Base-by-base conservation (phyloP, 73 alveolate genomes). In the Urostyla sp. region DNA sequence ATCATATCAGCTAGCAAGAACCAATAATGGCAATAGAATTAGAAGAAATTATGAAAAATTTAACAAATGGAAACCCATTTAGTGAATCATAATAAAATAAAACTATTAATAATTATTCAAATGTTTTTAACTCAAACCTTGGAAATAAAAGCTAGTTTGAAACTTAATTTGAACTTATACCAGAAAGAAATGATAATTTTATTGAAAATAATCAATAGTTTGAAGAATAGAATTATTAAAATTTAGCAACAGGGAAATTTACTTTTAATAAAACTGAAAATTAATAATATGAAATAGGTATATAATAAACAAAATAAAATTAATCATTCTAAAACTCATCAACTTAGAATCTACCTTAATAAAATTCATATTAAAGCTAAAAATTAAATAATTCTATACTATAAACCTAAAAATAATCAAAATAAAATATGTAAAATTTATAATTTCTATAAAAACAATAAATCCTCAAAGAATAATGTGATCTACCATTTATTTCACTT, bases 401-500 rank as follows among this genome's bases (percentile, higher is more conserved):
- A n/a, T n/a, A n/a, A 44, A 34, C 63, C 6, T 27, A 18, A 40
- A 44, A 24, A 32, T 66, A 2, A 37, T 49, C 52, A 69, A 18
- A 26, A 46, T 37, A 45, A 46, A 31, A 8, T 54, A 49, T 15
- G 44, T 44, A 16, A 69, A 69, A 28, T 13, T 28, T 23, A 7
- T 16, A 45, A 24, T 46, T 3, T 27, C 34, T 11, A 27, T 7
- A 16, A 38, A 77, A 77, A 45, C 35, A 77, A 51, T 23, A 38
- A 24, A 11, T 58, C 1, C 43, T 59, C 0, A 77, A 44, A 57
- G 88, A 77, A 45, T 37, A 40, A 15, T 77, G 88, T 46, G 88
- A 77, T 20, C 57, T 77, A 26, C 88, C 88, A 1, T 59, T 58
- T 45, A 66, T 77, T 36, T n/a, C 15, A 30, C 73, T 77, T 0